Conservation (phyloP, 2,329 filamentous ascomycete genomes). For the Epichloe glyceriae region DNA sequence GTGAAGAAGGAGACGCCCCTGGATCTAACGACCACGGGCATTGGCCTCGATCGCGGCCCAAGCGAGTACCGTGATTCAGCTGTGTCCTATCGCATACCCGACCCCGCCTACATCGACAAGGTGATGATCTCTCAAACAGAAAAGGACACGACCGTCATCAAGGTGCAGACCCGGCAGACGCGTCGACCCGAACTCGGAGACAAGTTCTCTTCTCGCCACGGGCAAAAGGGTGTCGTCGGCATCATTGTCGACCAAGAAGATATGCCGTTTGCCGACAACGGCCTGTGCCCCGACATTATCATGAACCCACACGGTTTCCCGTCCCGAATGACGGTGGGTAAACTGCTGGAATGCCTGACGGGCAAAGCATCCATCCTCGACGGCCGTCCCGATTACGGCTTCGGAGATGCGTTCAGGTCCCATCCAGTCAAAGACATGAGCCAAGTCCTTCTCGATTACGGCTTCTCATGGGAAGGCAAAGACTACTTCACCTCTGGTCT, state of each 20-base stretch:
- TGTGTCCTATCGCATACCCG: slow-evolving; percentile 69
- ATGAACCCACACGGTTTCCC: slow-evolving; percentile 99
- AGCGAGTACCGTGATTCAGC: slow-evolving; percentile 55
- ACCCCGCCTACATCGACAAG: slow-evolving; percentile 87
- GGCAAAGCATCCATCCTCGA: slow-evolving; percentile 85
- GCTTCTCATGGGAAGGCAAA: slow-evolving; percentile 94
- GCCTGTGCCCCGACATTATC: slow-evolving; percentile 94
- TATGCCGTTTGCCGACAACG: slow-evolving; percentile 86
- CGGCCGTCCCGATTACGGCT: slow-evolving; percentile 78
- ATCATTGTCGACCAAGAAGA: slow-evolving; percentile 96
- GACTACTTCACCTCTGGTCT: slow-evolving; percentile 93
- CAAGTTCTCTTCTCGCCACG: slow-evolving; percentile 97
- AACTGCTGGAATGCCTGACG: slow-evolving; percentile 87
- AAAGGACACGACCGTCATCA: slow-evolving; percentile 73
- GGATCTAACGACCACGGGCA: slow-evolving; percentile 60
- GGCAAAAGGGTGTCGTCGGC: slow-evolving; percentile 94
- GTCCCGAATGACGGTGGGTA: slow-evolving; percentile 97
- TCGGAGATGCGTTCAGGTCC: slow-evolving; percentile 67
- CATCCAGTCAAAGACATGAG: slow-evolving; percentile 82
- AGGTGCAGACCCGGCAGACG: slow-evolving; percentile 93
- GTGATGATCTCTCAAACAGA: slow-evolving; percentile 88
- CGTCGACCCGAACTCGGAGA: slow-evolving; percentile 89
- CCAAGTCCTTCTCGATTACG: slow-evolving; percentile 67
- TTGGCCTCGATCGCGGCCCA: slow-evolving; percentile 51
- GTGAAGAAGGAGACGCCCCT: slow-evolving; percentile 80